Percentiles rank a stretch among this genome's conserved stretches.
These are phyloP conservation scores for Leucocoprinus leucothites DNA, from an alignment of 768 basidiomycete species.

Conservation along the genomic window DNA sequence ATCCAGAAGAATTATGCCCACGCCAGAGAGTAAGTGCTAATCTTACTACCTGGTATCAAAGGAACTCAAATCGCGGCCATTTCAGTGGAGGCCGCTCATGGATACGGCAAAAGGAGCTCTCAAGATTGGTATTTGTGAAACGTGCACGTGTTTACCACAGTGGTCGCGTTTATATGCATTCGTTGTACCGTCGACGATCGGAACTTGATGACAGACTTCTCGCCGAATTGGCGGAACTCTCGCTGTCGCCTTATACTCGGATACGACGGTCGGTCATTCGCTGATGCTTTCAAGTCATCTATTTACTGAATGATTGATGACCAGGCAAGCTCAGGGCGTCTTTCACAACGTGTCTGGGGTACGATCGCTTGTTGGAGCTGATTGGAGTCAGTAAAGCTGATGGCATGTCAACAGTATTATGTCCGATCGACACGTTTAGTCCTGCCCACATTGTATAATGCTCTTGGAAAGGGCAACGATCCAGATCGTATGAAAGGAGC, in stretches of 20 bases:
- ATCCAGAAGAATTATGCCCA: slow-evolving; percentile 67
- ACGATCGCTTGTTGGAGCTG: slow-evolving; percentile 24
- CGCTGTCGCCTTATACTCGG: slow-evolving; percentile 77
- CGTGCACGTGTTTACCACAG: slow-evolving; percentile 79
- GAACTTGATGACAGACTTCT: slow-evolving; percentile 71
- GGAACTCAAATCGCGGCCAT: slow-evolving; percentile 27
- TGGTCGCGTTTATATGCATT: slow-evolving; percentile 73
- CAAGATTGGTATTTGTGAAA: slow-evolving; percentile 70
- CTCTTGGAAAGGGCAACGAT: slow-evolving; percentile 71
- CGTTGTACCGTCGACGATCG: slow-evolving; percentile 70
- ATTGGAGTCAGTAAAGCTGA: slow-evolving; percentile 9
- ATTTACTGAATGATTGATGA: neutral
- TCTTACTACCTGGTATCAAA: neutral
- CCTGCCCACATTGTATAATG: slow-evolving; percentile 57
- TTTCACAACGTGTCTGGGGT: slow-evolving; percentile 64
- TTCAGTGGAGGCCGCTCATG: slow-evolving; percentile 54
- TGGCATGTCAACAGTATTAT: slow-evolving; percentile 46
- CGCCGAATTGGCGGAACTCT: slow-evolving; percentile 65
- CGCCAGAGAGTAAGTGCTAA: slow-evolving; percentile 51
- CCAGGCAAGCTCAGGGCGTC: slow-evolving; percentile 66
- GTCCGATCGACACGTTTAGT: slow-evolving; percentile 67
- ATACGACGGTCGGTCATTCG: slow-evolving; percentile 56
- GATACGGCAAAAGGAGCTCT: slow-evolving; percentile 71
- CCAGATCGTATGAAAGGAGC: slow-evolving; percentile 96
- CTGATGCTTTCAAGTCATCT: neutral